phyloP scores from a whole-genome alignment of 257 asterid genomes.

The Solanum raphanifolium region DNA sequence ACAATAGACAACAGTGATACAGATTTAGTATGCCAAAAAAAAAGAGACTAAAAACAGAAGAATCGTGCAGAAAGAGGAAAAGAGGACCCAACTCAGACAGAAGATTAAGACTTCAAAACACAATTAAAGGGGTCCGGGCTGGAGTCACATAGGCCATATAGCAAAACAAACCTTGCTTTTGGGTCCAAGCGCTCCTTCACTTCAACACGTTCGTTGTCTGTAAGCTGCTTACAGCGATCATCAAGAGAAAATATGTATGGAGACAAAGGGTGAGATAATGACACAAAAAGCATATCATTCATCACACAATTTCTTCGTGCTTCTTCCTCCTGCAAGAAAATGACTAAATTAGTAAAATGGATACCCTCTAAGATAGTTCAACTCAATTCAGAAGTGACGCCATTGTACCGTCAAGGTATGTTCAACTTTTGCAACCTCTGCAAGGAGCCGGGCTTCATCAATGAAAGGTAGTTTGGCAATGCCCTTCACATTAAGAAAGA shows the following conservation, averaged over 20 bases:
- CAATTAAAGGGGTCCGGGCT: not conserved
- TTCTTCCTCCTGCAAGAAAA: conserved; percentile 72
- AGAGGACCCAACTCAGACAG: not conserved
- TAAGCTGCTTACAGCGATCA: conserved; percentile 75
- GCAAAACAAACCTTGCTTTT: conserved; percentile 63
- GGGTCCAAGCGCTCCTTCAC: conserved; percentile 75
- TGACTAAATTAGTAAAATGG: not conserved
- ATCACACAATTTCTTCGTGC: conserved; percentile 76
- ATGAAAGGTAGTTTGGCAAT: conserved; percentile 93
- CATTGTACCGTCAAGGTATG: conserved; percentile 70
- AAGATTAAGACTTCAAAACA: not conserved
- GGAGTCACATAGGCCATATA: not conserved
- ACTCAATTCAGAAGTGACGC: not conserved
- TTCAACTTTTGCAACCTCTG: conserved; percentile 82
- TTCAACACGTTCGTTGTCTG: conserved; percentile 37
- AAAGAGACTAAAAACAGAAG: not conserved
- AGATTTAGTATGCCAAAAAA: not conserved
- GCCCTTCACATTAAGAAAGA: conserved; percentile 41
- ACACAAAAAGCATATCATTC: conserved; percentile 84
- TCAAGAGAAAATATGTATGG: conserved; percentile 87
- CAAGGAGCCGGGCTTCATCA: conserved; percentile 81
- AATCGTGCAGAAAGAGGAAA: not conserved
- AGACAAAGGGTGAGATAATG: conserved; percentile 75
- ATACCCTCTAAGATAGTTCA: not conserved
- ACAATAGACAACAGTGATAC: not conserved